phyloP scores from a whole-genome alignment of 108 stramenopile genomes.

The Cyclostephanos invisitatus region DNA sequence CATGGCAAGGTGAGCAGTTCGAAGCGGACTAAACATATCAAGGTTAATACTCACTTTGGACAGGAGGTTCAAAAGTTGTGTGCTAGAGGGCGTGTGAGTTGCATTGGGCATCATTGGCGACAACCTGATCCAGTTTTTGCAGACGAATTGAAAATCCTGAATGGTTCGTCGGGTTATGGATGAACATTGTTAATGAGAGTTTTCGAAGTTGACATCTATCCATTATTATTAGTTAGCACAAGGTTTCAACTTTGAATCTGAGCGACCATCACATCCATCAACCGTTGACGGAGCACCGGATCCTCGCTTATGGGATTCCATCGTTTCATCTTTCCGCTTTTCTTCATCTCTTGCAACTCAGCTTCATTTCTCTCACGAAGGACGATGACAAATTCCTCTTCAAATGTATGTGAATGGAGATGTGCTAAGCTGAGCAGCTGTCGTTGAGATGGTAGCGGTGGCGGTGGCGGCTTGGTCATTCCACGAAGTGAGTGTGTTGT shows the following conservation, averaged over 20 bases:
- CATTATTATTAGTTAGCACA: too few species aligned
- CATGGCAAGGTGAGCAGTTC: too few species aligned
- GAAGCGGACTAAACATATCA: too few species aligned
- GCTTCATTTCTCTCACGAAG: conserved; percentile 37
- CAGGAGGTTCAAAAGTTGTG: too few species aligned
- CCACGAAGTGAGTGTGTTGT: neutral
- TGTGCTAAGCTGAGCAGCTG: neutral
- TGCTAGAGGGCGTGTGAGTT: too few species aligned
- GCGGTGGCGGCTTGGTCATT: neutral
- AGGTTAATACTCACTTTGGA: too few species aligned
- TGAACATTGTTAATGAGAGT: too few species aligned
- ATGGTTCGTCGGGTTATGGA: too few species aligned
- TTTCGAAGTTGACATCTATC: too few species aligned
- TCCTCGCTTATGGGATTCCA: conserved; percentile 48
- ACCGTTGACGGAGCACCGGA: conserved; percentile 22
- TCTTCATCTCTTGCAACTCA: conserved; percentile 31
- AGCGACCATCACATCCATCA: conserved; percentile 49
- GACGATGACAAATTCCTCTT: conserved; percentile 38
- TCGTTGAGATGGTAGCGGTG: neutral
- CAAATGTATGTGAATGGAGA: conserved; percentile 10
- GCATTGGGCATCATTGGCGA: too few species aligned
- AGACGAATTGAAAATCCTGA: too few species aligned
- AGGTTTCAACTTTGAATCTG: conserved; percentile 20
- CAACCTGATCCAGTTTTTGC: too few species aligned
- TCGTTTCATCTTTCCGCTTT: conserved; percentile 43